phyloP scores from a whole-genome alignment of 225 moss, liverwort and hornwort genomes.

The Antitrichia curtipendula region DNA sequence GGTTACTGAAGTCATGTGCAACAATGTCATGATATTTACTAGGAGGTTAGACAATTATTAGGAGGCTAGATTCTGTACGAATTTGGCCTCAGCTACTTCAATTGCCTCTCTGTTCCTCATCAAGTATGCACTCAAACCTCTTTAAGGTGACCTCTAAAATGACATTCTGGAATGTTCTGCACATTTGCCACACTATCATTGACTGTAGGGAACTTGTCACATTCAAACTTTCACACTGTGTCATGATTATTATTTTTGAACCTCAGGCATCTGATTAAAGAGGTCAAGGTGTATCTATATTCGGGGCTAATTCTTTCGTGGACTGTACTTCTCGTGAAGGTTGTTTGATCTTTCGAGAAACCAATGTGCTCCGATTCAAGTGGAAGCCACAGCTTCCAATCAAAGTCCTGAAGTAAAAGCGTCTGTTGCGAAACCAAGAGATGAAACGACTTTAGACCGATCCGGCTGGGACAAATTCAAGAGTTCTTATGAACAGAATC shows the following conservation, averaged over 20 bases:
- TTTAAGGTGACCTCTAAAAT: not conserved
- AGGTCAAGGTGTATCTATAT: not conserved
- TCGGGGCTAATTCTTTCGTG: not conserved
- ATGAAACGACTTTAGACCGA: not conserved
- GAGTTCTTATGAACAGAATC: not conserved
- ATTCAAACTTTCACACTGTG: not conserved
- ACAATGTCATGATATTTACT: not conserved
- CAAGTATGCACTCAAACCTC: not conserved
- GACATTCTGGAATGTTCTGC: not conserved
- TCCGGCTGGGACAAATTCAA: slow-evolving; percentile 3
- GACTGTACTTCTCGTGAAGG: not conserved
- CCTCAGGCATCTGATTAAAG: not conserved
- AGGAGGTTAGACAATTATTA: not conserved
- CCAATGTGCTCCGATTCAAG: not conserved
- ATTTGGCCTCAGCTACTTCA: not conserved
- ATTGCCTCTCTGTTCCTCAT: not conserved
- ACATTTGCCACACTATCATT: not conserved
- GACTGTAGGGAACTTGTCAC: not conserved
- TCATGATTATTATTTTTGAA: not conserved
- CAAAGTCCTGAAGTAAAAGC: not conserved
- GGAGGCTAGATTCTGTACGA: not conserved
- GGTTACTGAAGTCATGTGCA: not conserved
- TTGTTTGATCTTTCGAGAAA: slow-evolving; percentile 1
- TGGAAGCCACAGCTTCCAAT: not conserved
- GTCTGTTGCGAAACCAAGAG: not conserved